Base-by-base conservation (phyloP, 2,329 filamentous ascomycete species). In the Exophiala viscosa region DNA sequence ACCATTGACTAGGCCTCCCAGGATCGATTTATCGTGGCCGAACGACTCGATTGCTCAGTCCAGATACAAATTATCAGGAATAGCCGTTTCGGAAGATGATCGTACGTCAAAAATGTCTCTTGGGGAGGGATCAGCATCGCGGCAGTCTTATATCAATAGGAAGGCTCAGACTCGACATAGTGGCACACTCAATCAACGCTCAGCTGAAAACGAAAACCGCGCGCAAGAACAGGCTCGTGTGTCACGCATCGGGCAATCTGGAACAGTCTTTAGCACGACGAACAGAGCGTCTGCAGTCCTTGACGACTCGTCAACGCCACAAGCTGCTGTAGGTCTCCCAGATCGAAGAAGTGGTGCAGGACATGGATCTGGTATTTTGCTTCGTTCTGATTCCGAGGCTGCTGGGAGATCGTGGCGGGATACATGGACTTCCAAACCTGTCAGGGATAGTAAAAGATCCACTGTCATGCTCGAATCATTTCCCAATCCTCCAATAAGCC, bases 331-430 rank as follows among this genome's bases (percentile, higher is more conserved):
- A 10, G 70, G 70, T 8, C 60, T 73, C 31, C 70, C 71, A 0
- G 60, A 68, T n/a, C 62, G 71, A 50, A 60, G 69, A 14, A 73
- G 70, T 47, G 71, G 71, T 14, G 70, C 70, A 14, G 70, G 70
- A 2, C 70, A 73, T 58, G 71, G 71, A 3, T 67, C 69, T 2
- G 70, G 71, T 36, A 69, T 69, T 3, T 65, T 71, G 13, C 66
- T 67, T n/a, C 65, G 67, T 31, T 62, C 67, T 3, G 66, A 68
- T 8, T 63, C 67, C 50, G 67, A 66, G n/a, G 48, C 66, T 3
- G 66, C 68, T 5, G 64, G 66, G 13, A 56, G 63, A 39, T 72
- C 70, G 32, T 72, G 70, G 70, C 68, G 71, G 50, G 70, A 67
- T 46, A 66, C 66, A 1, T 65, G 65, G 31, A 55, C 55, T 7